A percentile compares a stretch with the other conserved stretches of the same genome.
Conservation (phyloP, 257 asterid species). For the Henckelia pumila region DNA sequence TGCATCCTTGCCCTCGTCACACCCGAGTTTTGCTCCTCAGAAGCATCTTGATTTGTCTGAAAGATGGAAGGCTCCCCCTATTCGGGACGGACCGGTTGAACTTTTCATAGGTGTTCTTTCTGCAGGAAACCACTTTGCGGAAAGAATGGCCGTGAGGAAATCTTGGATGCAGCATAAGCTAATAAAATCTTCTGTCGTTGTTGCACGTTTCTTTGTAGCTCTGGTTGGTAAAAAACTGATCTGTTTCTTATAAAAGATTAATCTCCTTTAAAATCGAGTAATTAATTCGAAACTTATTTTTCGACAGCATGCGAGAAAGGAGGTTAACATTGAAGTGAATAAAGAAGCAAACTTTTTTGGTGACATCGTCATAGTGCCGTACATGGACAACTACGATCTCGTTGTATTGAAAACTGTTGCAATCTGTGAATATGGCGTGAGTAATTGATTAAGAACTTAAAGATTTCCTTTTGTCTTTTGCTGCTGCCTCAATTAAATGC, state of each 20-base stretch:
- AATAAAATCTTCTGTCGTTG: slow-evolving; percentile 66
- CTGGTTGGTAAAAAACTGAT: slow-evolving; percentile 49
- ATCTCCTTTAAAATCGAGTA: not conserved
- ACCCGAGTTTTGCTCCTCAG: slow-evolving; percentile 93
- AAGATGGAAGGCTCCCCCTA: slow-evolving; percentile 81
- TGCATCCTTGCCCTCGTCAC: slow-evolving; percentile 85
- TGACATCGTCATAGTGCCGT: slow-evolving; percentile 87
- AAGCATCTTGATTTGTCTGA: slow-evolving; percentile 78
- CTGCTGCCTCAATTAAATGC: not conserved
- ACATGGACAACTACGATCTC: slow-evolving; percentile 90
- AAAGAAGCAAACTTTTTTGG: slow-evolving; percentile 94
- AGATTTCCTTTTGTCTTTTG: slow-evolving; percentile 10
- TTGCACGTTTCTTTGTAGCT: slow-evolving; percentile 92
- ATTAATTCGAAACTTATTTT: slow-evolving; percentile 26
- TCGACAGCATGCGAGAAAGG: slow-evolving; percentile 75
- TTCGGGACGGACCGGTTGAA: slow-evolving; percentile 55
- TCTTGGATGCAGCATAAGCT: slow-evolving; percentile 92
- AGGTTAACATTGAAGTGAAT: slow-evolving; percentile 66
- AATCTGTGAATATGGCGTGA: slow-evolving; percentile 91
- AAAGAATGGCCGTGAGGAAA: slow-evolving; percentile 90
- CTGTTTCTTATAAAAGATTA: slow-evolving; percentile 4
- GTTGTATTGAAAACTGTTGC: slow-evolving; percentile 94
- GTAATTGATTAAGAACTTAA: slow-evolving; percentile 26
- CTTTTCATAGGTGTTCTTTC: slow-evolving; percentile 90
- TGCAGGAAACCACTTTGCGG: slow-evolving; percentile 96